Evolutionary conservation across 306 rosid species (phyloP).

Genomic region (Sophora flavescens): DNA sequence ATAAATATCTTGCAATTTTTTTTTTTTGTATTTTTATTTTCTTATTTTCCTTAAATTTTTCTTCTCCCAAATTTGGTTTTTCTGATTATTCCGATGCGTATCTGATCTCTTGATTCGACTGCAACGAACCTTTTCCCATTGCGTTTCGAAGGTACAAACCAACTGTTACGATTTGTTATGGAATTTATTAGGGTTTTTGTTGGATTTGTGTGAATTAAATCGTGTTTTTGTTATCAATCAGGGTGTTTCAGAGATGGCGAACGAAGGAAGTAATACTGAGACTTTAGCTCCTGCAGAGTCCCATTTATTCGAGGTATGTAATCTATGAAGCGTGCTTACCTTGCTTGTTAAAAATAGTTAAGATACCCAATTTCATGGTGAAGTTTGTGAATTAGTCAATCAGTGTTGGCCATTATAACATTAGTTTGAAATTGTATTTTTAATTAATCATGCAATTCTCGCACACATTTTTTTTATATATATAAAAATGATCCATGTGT

Average conservation of each 20-base stretch:
- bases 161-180: conserved; percentile 34
- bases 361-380: neutral
- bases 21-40: conserved; percentile 26
- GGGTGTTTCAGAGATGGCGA: conserved; percentile 71
- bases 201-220: conserved; percentile 34
- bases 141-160: conserved; percentile 55
- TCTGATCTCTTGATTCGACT: conserved; percentile 42
- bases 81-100: conserved; percentile 45
- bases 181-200: conserved; percentile 68
- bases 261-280: conserved; percentile 82
- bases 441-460: neutral
- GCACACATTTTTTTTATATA: neutral
- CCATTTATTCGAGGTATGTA: conserved; percentile 88
- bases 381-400: conserved; percentile 2
- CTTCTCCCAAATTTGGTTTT: conserved; percentile 53
- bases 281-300: conserved; percentile 68
- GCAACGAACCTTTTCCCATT: conserved; percentile 2
- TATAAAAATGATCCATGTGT: conserved; percentile 5
- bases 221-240: conserved; percentile 32
- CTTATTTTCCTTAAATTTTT: conserved; percentile 35
- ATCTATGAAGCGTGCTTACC: conserved; percentile 10
- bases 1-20: conserved; percentile 49
- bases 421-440: conserved; percentile 36
- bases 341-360: neutral
- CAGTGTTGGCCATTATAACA: neutral